Evolutionary conservation across 2,329 filamentous ascomycete genomes (phyloP), one percentile per base, ranked within the genome.

Genomic region (Kalmusia sp.): DNA sequence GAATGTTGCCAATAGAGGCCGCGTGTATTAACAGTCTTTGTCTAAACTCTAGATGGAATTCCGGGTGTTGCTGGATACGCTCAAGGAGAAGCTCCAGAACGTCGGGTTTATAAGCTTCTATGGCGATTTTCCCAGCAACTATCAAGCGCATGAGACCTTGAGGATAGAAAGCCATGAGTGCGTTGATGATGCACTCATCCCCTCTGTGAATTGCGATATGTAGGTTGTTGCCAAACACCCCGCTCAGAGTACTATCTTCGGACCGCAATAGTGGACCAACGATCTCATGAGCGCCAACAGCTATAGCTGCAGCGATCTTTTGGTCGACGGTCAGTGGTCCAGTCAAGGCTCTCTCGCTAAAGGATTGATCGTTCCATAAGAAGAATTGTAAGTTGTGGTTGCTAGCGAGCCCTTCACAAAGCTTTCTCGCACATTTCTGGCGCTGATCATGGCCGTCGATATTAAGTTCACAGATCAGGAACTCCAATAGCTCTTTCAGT

Each of bases 221-320:
- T 11, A 52, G 14, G 17, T 41, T 34, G 8, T 7, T 0, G 4
- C 19, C 21, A 7, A 52, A 33, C 11, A 33, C n/a, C n/a, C n/a
- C n/a, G n/a, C n/a, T n/a, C 12, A 12, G 21, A 12, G 30, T 30
- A 14, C 9, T 1, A 28, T 15, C 22, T 14, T 24, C 21, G 19
- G 22, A 5, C 27, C 4, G 7, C 7, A 52, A 34, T 1, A 52
- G 21, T 2, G 19, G 4, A 5, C 12, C 1, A 15, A 47, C 31
- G 11, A 51, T 35, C 8, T 41, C 27, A 14, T 15, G 3, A 5
- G 21, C 41, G 15, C 30, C 40, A 3, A 31, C 33, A 6, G 43
- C 41, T 17, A 43, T 33, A 6, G 41, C 43, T 31, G 43, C 49
- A 9, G n/a, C n/a, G 14, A 52, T 38, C 7, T 47, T 47, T 12